Evolutionary conservation across 306 rosid genomes (phyloP).

Genomic region (Trifolium pratense): DNA sequence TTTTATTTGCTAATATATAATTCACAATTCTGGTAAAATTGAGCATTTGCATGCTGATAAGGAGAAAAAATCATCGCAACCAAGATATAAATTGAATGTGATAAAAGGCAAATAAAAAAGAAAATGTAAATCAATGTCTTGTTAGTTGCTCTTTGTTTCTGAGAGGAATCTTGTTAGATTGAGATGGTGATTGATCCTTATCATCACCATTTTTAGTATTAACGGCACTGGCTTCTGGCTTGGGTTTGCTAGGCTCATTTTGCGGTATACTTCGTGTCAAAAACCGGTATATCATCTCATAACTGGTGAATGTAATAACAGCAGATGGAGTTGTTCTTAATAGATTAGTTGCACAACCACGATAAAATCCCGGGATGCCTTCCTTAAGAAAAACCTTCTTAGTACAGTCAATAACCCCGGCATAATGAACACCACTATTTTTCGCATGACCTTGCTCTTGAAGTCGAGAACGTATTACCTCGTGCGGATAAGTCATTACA

Average conservation of each 20-base stretch:
- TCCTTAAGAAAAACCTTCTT: constrained; percentile 82
- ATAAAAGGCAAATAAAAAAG: background rate
- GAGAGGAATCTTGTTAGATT: constrained; percentile 54
- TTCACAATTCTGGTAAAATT: constrained; percentile 30
- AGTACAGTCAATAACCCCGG: constrained; percentile 80
- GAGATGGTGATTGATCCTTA: constrained; percentile 52
- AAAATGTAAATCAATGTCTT: constrained; percentile 52
- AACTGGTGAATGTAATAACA: constrained; percentile 89
- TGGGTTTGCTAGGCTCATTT: constrained; percentile 40
- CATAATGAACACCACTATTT: constrained; percentile 47
- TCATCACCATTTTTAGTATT: constrained; percentile 22
- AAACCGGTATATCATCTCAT: constrained; percentile 86
- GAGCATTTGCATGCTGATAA: constrained; percentile 37
- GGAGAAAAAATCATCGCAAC: constrained; percentile 22
- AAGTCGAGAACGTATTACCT: constrained; percentile 90
- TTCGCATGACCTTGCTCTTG: constrained; percentile 96
- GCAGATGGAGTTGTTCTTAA: constrained; percentile 96
- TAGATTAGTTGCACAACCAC: constrained; percentile 90
- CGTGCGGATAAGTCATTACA: constrained; percentile 84
- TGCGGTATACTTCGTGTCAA: constrained; percentile 51
- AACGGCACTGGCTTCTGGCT: constrained; percentile 32
- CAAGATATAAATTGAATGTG: constrained; percentile 41
- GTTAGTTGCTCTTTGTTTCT: constrained; percentile 70
- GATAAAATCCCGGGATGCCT: constrained; percentile 84
- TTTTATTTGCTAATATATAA: constrained; percentile 20